These are phyloP conservation scores for Turnera subulata DNA, from an alignment of 345 rosid species.

Conservation along the genomic window DNA sequence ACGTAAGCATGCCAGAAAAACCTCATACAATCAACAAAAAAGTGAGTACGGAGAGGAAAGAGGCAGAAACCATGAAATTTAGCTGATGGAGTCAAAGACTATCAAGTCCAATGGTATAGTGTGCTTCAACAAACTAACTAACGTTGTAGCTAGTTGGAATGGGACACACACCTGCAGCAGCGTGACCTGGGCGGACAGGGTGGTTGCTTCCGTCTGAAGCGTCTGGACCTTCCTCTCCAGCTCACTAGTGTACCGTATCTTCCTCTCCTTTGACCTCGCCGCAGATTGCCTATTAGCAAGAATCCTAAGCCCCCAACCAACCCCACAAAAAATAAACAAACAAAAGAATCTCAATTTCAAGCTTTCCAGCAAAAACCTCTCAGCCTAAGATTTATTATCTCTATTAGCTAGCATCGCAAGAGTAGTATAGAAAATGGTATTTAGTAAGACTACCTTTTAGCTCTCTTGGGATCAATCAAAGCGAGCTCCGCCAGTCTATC, in stretches of 20 bases:
- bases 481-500: conserved; percentile 85
- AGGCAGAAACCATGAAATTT: no score
- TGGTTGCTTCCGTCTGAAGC: conserved; percentile 95
- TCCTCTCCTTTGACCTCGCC: conserved; percentile 94
- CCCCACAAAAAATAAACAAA: no score
- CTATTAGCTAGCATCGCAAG: neutral
- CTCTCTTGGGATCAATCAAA: conserved; percentile 91
- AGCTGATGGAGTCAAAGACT: no score
- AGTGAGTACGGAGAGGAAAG: no score
- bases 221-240: conserved; percentile 98
- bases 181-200: conserved; percentile 94
- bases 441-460: conserved; percentile 55
- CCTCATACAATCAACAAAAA: no score
- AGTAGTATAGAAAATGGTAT: neutral
- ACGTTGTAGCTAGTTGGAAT: no score
- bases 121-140: no score
- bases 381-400: no score
- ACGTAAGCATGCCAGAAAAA: no score
- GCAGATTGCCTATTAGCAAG: conserved; percentile 95
- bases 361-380: no score
- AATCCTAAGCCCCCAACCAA: conserved; percentile 43
- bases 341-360: no score
- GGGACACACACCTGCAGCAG: conserved; percentile 62
- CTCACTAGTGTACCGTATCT: conserved; percentile 72
- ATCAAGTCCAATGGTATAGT: no score